phyloP scores from a whole-genome alignment of 2,329 filamentous ascomycete genomes.

The Neopestalotiopsis rosae region DNA sequence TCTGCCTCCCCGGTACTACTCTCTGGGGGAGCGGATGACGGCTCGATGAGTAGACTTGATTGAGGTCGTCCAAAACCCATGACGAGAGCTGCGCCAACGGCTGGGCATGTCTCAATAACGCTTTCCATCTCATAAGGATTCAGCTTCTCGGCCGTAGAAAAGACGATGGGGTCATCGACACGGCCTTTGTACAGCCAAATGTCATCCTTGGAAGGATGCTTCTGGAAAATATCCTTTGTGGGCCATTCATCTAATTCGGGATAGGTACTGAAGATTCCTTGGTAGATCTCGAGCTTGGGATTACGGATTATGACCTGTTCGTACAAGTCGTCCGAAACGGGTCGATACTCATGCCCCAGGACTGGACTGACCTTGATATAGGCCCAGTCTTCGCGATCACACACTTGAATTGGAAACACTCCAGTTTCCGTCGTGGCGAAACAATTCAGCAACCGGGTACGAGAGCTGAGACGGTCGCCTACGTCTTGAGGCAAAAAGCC shows the following conservation, averaged over 20 bases:
- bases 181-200: conserved; percentile 40
- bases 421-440: neutral
- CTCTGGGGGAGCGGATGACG: neutral
- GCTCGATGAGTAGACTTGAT: conserved; percentile 32
- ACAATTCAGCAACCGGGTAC: conserved; percentile 19
- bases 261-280: conserved; percentile 47
- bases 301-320: conserved; percentile 39
- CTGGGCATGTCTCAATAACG: conserved; percentile 34
- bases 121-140: conserved; percentile 44
- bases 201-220: conserved; percentile 38
- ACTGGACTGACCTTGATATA: conserved; percentile 35
- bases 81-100: conserved; percentile 38
- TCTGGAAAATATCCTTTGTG: conserved; percentile 46
- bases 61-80: conserved; percentile 35
- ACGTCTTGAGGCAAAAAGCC: conserved; percentile 32
- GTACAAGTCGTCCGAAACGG: conserved; percentile 33
- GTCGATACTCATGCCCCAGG: conserved; percentile 26
- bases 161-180: conserved; percentile 37
- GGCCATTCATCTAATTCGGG: conserved; percentile 43
- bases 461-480: conserved; percentile 23
- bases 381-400: conserved; percentile 34
- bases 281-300: conserved; percentile 26
- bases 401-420: conserved; percentile 25
- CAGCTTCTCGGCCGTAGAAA: conserved; percentile 47
- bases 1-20: neutral